Conservation (phyloP, 192 early-diverging fungal genomes). For the Gigaspora rosea region DNA sequence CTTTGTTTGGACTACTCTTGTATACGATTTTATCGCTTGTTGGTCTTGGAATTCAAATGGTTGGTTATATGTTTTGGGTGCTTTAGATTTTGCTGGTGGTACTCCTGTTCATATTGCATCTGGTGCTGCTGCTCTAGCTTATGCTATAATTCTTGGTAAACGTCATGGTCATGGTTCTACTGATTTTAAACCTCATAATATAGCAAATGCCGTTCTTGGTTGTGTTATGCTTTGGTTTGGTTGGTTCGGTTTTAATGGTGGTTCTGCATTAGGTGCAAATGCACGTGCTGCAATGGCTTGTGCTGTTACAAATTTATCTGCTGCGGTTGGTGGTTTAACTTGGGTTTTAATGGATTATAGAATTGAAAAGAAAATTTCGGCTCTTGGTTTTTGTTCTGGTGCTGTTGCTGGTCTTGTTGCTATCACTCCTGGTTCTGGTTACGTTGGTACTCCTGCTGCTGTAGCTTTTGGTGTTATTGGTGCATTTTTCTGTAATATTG, state of each 20-base stretch:
- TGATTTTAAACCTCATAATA: constrained; percentile 83
- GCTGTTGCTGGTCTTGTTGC: constrained; percentile 90
- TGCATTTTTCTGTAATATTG: constrained; percentile 77
- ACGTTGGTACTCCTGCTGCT: constrained; percentile 78
- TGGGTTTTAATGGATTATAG: constrained; percentile 86
- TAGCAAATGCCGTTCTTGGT: constrained; percentile 90
- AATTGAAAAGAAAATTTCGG: constrained; percentile 80
- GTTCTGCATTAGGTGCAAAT: constrained; percentile 77
- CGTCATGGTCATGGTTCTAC: constrained; percentile 72
- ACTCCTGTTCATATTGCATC: constrained; percentile 94
- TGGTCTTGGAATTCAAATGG: constrained; percentile 91
- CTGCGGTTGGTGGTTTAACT: constrained; percentile 75
- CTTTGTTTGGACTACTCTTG: constrained; percentile 90
- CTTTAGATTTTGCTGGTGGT: constrained; percentile 94
- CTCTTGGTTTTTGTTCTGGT: constrained; percentile 92
- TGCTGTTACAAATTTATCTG: constrained; percentile 83
- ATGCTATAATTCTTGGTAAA: constrained; percentile 81
- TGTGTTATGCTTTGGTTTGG: constrained; percentile 91
- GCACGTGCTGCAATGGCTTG: constrained; percentile 85
- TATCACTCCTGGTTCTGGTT: constrained; percentile 91
- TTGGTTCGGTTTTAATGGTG: constrained; percentile 97
- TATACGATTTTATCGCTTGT: constrained; percentile 94
- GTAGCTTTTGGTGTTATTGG: constrained; percentile 79
- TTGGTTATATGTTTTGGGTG: constrained; percentile 81
- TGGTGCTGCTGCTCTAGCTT: constrained; percentile 88